Percentiles rank a stretch among this genome's conserved stretches.
phyloP scores from a whole-genome alignment of 2,329 filamentous ascomycete species.

The Beauveria pseudobassiana region DNA sequence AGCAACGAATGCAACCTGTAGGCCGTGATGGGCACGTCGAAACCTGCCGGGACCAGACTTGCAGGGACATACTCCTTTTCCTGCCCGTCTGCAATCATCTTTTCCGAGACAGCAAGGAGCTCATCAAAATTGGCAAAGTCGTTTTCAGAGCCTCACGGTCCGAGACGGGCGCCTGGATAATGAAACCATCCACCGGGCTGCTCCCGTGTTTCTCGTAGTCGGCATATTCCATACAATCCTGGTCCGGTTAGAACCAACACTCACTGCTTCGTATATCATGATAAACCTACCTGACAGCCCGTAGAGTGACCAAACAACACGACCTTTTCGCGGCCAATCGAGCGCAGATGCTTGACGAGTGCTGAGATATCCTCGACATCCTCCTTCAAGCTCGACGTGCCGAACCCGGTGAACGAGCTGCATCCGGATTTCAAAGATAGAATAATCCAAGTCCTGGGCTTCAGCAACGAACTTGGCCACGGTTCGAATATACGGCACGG shows the following conservation, averaged over 20 bases:
- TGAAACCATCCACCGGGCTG: conserved; percentile 61
- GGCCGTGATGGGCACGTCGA: conserved; percentile 42
- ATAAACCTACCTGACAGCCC: conserved; percentile 41
- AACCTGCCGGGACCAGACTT: conserved; percentile 32
- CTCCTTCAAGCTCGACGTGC: conserved; percentile 39
- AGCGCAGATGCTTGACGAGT: conserved; percentile 46
- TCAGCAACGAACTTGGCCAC: conserved; percentile 38
- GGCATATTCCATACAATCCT: conserved; percentile 50
- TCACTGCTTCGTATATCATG: background rate
- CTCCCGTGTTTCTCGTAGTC: conserved; percentile 33
- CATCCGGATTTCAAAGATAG: conserved; percentile 50
- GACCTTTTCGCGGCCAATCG: conserved; percentile 41
- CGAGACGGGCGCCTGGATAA: conserved; percentile 73
- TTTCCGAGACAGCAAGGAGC: conserved; percentile 40
- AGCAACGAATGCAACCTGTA: conserved; percentile 45
- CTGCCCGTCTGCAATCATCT: conserved; percentile 47
- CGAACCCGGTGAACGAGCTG: conserved; percentile 48
- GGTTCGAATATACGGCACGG: conserved; percentile 47
- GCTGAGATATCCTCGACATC: conserved; percentile 48
- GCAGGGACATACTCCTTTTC: conserved; percentile 47
- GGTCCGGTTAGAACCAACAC: background rate
- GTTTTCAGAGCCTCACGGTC: conserved; percentile 60
- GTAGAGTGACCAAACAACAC: conserved; percentile 53
- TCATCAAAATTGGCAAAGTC: conserved; percentile 39
- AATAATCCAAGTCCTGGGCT: conserved; percentile 34